Conservation (phyloP, 148 eudicot genomes). For the Rhododendron vialii region DNA sequence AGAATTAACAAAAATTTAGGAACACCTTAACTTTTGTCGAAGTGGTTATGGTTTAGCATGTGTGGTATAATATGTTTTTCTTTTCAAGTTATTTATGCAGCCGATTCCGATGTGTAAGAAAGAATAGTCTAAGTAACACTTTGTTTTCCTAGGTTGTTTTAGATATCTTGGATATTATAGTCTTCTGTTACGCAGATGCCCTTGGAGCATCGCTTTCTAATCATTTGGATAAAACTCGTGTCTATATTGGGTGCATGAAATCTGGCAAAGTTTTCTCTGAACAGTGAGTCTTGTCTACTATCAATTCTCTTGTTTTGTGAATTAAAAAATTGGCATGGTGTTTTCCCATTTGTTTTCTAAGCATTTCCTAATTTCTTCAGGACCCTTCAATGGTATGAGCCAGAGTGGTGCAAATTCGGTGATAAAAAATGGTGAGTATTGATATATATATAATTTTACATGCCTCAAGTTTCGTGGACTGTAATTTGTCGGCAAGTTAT, state of each 20-base stretch:
- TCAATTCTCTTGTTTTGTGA: background rate
- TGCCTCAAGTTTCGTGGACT: background rate
- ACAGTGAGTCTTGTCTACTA: slow-evolving; percentile 41
- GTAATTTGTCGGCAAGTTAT: background rate
- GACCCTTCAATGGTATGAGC: slow-evolving; percentile 56
- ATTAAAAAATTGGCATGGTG: background rate
- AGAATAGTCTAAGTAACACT: too few relatives aligned
- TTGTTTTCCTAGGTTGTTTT: too few relatives aligned
- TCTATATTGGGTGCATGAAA: slow-evolving; percentile 40
- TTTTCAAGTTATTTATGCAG: too few relatives aligned
- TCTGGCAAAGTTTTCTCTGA: slow-evolving; percentile 70
- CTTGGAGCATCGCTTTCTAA: slow-evolving; percentile 58
- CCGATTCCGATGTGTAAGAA: too few relatives aligned
- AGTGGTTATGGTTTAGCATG: too few relatives aligned
- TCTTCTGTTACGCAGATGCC: slow-evolving; percentile 52
- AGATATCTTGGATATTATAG: too few relatives aligned
- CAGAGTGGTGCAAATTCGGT: slow-evolving; percentile 52
- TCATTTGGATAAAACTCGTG: slow-evolving; percentile 60
- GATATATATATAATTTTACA: background rate
- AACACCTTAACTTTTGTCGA: background rate
- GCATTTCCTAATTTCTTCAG: slow-evolving; percentile 32
- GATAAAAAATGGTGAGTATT: slow-evolving; percentile 79
- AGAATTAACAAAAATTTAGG: background rate
- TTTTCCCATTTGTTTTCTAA: slow-evolving; percentile 5
- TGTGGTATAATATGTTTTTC: too few relatives aligned